These are phyloP conservation scores for Cronartium quercuum DNA, from an alignment of 1,284 basidiomycete species.

Conservation along the genomic window DNA sequence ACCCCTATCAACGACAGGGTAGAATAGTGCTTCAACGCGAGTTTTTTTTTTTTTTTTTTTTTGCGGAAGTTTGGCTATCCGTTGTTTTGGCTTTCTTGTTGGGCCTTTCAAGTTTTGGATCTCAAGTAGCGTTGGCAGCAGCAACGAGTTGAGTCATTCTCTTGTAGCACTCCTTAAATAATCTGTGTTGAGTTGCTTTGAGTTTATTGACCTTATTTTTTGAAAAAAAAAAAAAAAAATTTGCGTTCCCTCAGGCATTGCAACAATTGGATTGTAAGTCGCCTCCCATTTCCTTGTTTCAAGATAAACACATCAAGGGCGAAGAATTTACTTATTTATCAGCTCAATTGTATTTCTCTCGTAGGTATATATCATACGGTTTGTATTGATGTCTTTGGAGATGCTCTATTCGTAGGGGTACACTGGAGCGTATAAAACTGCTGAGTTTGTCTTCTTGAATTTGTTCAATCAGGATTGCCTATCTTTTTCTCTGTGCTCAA, in stretches of 20 bases:
- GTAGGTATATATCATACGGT: background rate
- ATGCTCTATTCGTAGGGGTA: background rate
- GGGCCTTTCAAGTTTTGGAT: constrained; percentile 64
- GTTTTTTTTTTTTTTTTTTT: background rate
- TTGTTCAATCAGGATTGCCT: constrained; percentile 55
- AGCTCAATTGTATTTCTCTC: background rate
- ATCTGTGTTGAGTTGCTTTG: background rate
- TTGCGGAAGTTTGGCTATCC: constrained; percentile 62
- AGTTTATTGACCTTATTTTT: background rate
- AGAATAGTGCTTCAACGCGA: background rate
- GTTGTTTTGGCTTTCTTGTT: constrained; percentile 68
- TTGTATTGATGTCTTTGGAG: background rate
- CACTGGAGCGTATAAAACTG: constrained; percentile 42
- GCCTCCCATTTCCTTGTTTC: background rate
- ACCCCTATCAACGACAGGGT: background rate
- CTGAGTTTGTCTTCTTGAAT: background rate
- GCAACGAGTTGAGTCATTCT: constrained; percentile 55
- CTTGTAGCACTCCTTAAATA: background rate
- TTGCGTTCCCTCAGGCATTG: constrained; percentile 52
- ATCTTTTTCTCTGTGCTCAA: constrained; percentile 63
- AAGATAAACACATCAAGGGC: background rate
- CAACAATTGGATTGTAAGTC: constrained; percentile 62
- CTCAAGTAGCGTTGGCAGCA: constrained; percentile 64
- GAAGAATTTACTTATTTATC: constrained; percentile 9
- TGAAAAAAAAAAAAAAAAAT: background rate